These are phyloP conservation scores for Lodderomyces margitis DNA, from an alignment of 1,139 yeast species.

Conservation along the genomic window DNA sequence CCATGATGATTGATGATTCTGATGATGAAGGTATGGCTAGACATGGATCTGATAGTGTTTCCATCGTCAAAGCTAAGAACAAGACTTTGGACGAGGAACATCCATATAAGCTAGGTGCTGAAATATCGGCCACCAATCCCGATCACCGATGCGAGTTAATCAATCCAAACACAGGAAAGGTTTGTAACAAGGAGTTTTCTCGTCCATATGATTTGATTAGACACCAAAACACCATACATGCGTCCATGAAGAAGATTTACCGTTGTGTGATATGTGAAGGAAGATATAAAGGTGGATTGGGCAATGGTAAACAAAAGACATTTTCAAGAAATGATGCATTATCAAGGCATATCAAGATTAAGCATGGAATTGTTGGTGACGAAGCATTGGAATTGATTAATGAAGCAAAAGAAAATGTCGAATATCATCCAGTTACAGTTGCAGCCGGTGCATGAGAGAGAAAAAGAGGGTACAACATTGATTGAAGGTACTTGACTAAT, in stretches of 20 bases:
- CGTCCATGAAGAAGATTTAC: conserved; percentile 47
- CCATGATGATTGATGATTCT: conserved; percentile 13
- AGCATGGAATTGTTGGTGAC: conserved; percentile 46
- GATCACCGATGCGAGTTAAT: conserved; percentile 50
- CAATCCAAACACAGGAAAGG: conserved; percentile 51
- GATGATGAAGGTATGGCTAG: conserved; percentile 1
- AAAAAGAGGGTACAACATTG: neutral
- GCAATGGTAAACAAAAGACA: conserved; percentile 57
- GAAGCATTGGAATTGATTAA: conserved; percentile 61
- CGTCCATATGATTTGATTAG: conserved; percentile 50
- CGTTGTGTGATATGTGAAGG: conserved; percentile 53
- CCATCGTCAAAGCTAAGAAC: neutral
- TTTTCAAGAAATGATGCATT: conserved; percentile 51
- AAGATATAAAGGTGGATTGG: conserved; percentile 48
- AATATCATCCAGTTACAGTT: conserved; percentile 42
- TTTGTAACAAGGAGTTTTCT: conserved; percentile 47
- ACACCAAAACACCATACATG: conserved; percentile 52
- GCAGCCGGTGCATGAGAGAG: neutral
- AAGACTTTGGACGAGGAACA: neutral
- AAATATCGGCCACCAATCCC: conserved; percentile 27
- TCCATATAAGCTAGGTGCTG: conserved; percentile 18
- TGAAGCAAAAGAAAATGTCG: conserved; percentile 75
- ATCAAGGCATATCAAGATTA: conserved; percentile 48
- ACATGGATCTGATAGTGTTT: neutral
- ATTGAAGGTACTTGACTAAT: neutral